A percentile compares a stretch with the other conserved stretches of the same genome.
Evolutionary conservation across 2,329 filamentous ascomycete genomes (phyloP).

Genomic region (Colletotrichum incanum): DNA sequence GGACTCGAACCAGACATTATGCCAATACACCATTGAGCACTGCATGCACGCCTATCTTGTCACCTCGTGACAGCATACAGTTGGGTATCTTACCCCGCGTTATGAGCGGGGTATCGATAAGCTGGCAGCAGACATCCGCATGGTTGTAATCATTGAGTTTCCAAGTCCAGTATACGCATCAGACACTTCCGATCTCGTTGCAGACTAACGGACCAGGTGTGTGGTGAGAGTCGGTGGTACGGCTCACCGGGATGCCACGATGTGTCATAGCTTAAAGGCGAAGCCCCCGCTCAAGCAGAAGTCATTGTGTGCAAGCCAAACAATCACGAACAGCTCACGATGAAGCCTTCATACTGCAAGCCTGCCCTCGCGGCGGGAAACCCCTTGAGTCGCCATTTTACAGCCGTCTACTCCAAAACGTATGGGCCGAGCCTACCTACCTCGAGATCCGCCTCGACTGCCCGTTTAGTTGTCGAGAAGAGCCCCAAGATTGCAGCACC

Average conservation of each 20-base stretch:
- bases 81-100: constrained; percentile 31
- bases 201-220: constrained; percentile 9
- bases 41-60: constrained; percentile 34
- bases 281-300: not conserved
- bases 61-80: constrained; percentile 20
- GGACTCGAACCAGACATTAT: constrained; percentile 2
- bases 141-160: constrained; percentile 11
- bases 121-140: constrained; percentile 20
- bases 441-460: constrained; percentile 17
- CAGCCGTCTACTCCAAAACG: not conserved
- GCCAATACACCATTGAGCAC: not conserved
- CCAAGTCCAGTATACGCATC: constrained; percentile 17
- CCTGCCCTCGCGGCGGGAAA: constrained; percentile 14
- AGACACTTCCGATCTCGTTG: constrained; percentile 4
- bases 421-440: not conserved
- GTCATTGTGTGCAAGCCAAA: not conserved
- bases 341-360: constrained; percentile 18
- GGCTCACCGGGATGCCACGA: constrained; percentile 9
- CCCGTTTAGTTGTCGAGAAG: constrained; percentile 18
- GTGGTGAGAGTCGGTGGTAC: constrained; percentile 3
- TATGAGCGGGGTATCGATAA: constrained; percentile 39
- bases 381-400: constrained; percentile 13
- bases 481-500: not conserved
- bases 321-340: constrained; percentile 6
- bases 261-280: constrained; percentile 10